phyloP scores from a whole-genome alignment of 805 yeast genomes.

The Zygosaccharomyces pseudorouxii region DNA sequence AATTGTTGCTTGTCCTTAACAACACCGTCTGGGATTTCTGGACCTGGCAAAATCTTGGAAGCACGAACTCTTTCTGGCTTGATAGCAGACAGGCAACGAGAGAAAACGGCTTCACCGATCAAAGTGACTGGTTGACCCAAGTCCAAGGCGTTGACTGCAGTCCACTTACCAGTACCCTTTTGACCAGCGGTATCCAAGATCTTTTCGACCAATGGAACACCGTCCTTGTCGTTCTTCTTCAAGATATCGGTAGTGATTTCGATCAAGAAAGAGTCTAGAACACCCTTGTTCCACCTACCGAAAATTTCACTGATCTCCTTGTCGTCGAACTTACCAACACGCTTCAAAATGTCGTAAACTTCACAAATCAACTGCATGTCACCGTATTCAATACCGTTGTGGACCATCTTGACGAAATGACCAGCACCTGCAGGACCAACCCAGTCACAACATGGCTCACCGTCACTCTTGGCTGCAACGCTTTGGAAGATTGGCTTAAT shows the following conservation, averaged over 20 bases:
- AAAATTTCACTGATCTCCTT: conserved; percentile 93
- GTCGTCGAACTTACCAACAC: conserved; percentile 85
- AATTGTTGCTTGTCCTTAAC: conserved; percentile 75
- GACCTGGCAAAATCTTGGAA: conserved; percentile 73
- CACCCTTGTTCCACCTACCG: conserved; percentile 93
- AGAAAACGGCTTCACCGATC: conserved; percentile 97
- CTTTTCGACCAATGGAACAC: conserved; percentile 92
- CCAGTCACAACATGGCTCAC: conserved; percentile 99
- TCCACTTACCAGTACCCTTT: conserved; percentile 99
- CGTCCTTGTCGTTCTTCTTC: conserved; percentile 83
- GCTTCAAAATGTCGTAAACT: conserved; percentile 93
- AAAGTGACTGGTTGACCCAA: conserved; percentile 97
- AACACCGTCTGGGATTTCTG: conserved; percentile 57
- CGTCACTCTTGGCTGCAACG: conserved; percentile 92
- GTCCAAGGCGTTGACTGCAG: conserved; percentile 96
- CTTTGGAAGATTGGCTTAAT: conserved; percentile 95
- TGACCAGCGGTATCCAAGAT: conserved; percentile 96
- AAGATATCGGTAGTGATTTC: conserved; percentile 96
- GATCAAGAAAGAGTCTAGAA: conserved; percentile 91
- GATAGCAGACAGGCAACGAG: conserved; percentile 92
- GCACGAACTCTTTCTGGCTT: conserved; percentile 90
- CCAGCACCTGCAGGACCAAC: conserved; percentile 99
- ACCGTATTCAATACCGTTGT: conserved; percentile 99
- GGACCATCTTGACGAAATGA: conserved; percentile 99
- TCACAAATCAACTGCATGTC: conserved; percentile 99